Evolutionary conservation across 768 basidiomycete species (phyloP).

Genomic region (Mycena capillaripes): DNA sequence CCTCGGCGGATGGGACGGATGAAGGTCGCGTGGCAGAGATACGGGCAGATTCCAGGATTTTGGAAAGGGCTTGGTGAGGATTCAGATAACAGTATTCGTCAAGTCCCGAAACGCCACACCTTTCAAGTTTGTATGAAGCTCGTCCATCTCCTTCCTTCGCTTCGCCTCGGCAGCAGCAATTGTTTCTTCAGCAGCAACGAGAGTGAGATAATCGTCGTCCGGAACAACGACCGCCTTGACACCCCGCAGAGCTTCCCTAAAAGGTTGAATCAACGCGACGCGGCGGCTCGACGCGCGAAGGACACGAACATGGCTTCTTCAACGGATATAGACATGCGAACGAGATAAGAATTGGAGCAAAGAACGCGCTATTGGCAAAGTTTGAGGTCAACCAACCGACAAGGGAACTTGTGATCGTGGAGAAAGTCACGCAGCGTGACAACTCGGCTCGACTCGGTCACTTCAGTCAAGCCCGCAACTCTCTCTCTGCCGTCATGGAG

Average conservation of each 20-base stretch:
- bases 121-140: constrained; percentile 75
- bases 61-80: constrained; percentile 66
- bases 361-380: constrained; percentile 2
- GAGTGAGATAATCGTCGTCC: constrained; percentile 83
- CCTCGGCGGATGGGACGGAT: constrained; percentile 76
- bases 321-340: constrained; percentile 59
- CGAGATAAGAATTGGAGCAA: not conserved
- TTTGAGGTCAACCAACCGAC: constrained; percentile 23
- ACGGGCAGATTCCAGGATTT: constrained; percentile 76
- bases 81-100: constrained; percentile 4
- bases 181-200: constrained; percentile 80
- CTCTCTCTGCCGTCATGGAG: constrained; percentile 59
- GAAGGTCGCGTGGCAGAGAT: constrained; percentile 78
- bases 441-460: not conserved
- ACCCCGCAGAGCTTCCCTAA: constrained; percentile 75
- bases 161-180: constrained; percentile 69
- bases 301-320: constrained; percentile 61
- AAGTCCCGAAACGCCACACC: constrained; percentile 50
- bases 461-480: not conserved
- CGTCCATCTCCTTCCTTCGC: constrained; percentile 77
- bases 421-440: not conserved
- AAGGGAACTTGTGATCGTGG: not conserved
- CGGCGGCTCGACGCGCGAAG: not conserved
- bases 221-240: constrained; percentile 84
- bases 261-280: not conserved